phyloP scores from a whole-genome alignment of 192 early-diverging fungal species.

The Fimicolochytrium jonesii region DNA sequence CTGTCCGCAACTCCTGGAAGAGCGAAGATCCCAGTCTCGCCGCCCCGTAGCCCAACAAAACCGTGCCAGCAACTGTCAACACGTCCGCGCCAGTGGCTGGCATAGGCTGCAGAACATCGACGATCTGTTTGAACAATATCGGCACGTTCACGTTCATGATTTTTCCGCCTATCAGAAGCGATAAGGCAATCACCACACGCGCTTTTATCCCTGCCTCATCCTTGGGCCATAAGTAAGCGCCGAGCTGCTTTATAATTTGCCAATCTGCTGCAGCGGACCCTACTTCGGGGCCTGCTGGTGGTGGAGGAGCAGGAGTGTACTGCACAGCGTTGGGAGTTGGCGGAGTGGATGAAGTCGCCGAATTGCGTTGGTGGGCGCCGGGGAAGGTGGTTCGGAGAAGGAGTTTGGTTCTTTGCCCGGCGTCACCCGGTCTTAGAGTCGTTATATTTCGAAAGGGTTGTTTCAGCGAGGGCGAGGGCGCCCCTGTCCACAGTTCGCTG shows the following conservation, averaged over 20 bases:
- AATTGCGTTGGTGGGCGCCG: no score
- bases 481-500: no score
- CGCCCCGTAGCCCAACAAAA: slow-evolving; percentile 91
- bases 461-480: no score
- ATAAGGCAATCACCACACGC: slow-evolving; percentile 80
- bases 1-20: slow-evolving; percentile 89
- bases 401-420: no score
- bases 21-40: slow-evolving; percentile 76
- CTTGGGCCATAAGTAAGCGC: slow-evolving; percentile 88
- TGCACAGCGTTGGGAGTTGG: no score
- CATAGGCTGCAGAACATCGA: slow-evolving; percentile 79
- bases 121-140: slow-evolving; percentile 87
- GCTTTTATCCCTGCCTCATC: slow-evolving; percentile 76
- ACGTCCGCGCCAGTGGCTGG: slow-evolving; percentile 53
- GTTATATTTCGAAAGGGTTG: no score
- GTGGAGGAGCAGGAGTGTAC: slow-evolving; percentile 4
- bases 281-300: neutral
- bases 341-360: no score
- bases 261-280: slow-evolving; percentile 25
- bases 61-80: slow-evolving; percentile 79
- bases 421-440: no score
- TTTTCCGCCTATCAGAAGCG: slow-evolving; percentile 70
- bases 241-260: slow-evolving; percentile 69
- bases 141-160: slow-evolving; percentile 93
- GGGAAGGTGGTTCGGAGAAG: no score